These are phyloP conservation scores for Wickerhamiella australiensis DNA, from an alignment of 805 yeast species.

Conservation along the genomic window DNA sequence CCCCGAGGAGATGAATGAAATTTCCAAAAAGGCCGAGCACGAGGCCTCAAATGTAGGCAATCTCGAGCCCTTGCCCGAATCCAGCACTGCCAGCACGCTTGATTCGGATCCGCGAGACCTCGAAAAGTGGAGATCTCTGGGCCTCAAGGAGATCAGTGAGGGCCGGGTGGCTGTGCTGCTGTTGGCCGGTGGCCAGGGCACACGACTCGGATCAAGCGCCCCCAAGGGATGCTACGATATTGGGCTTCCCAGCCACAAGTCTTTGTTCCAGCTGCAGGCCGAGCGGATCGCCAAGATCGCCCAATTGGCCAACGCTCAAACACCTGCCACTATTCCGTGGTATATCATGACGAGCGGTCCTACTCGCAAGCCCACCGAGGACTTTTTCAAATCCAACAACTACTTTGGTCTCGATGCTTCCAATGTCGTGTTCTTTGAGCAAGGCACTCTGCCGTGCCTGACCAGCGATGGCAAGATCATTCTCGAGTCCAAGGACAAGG, in stretches of 20 bases:
- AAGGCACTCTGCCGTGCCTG: slow-evolving; percentile 90
- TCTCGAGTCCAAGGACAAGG: slow-evolving; percentile 40
- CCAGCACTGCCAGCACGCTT: slow-evolving; percentile 25
- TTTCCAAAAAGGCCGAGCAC: slow-evolving; percentile 20
- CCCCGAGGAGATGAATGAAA: slow-evolving; percentile 26
- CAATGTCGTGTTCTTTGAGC: slow-evolving; percentile 75
- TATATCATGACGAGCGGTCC: slow-evolving; percentile 93
- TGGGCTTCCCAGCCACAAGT: slow-evolving; percentile 69
- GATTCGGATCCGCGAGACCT: slow-evolving; percentile 27
- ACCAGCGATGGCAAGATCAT: slow-evolving; percentile 61
- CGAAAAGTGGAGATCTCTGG: slow-evolving; percentile 37
- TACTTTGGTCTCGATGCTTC: slow-evolving; percentile 56
- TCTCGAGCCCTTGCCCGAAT: slow-evolving; percentile 26
- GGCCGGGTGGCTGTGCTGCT: slow-evolving; percentile 79
- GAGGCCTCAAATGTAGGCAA: slow-evolving; percentile 13
- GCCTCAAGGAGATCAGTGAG: slow-evolving; percentile 52
- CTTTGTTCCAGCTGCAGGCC: slow-evolving; percentile 86
- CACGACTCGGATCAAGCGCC: slow-evolving; percentile 74
- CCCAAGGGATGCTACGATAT: slow-evolving; percentile 95
- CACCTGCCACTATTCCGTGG: slow-evolving; percentile 53
- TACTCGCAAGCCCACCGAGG: slow-evolving; percentile 63
- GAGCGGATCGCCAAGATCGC: slow-evolving; percentile 64
- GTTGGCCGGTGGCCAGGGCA: slow-evolving; percentile 99
- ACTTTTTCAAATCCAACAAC: slow-evolving; percentile 46
- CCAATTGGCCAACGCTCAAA: slow-evolving; percentile 35